Percentiles rank a stretch among this genome's conserved stretches.
Evolutionary conservation across 116 monocot species (phyloP).

Genomic region (Trichopus zeylanicus): DNA sequence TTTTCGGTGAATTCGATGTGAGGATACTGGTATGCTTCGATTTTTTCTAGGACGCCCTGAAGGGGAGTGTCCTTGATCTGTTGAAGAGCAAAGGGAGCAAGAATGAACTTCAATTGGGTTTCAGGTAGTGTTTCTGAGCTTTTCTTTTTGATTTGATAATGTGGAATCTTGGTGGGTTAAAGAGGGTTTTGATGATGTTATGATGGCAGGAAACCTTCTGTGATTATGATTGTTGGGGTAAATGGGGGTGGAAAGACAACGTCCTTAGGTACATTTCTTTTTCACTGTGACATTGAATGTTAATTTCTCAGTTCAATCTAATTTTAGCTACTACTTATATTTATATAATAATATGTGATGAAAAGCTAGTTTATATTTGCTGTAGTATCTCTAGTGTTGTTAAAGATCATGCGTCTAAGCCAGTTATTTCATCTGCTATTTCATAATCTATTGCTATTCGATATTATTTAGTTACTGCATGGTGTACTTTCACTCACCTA

Average conservation of each 20-base stretch:
- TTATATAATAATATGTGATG: too few relatives aligned
- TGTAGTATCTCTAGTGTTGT: too few relatives aligned
- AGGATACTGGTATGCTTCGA: not conserved
- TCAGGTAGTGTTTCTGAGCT: slow-evolving; percentile 30
- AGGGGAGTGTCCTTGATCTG: slow-evolving; percentile 61
- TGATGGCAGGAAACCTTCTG: slow-evolving; percentile 74
- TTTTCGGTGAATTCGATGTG: not conserved
- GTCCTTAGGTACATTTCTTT: slow-evolving; percentile 72
- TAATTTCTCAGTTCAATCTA: not conserved
- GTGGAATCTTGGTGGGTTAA: not conserved
- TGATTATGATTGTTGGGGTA: slow-evolving; percentile 92
- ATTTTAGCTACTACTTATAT: too few relatives aligned
- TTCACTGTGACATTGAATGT: not conserved
- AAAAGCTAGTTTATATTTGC: too few relatives aligned
- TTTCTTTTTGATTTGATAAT: too few relatives aligned
- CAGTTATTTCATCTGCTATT: too few relatives aligned
- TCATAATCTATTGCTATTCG: too few relatives aligned
- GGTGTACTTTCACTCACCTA: too few relatives aligned
- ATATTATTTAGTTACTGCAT: too few relatives aligned
- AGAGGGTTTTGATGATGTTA: not conserved
- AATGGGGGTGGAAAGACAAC: slow-evolving; percentile 99
- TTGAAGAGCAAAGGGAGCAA: slow-evolving; percentile 58
- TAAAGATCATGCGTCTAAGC: too few relatives aligned
- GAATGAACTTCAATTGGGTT: slow-evolving; percentile 83
- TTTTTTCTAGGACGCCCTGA: slow-evolving; percentile 61